Base-by-base conservation (phyloP, 2,329 filamentous ascomycete species). In the Nothopassalora personata region DNA sequence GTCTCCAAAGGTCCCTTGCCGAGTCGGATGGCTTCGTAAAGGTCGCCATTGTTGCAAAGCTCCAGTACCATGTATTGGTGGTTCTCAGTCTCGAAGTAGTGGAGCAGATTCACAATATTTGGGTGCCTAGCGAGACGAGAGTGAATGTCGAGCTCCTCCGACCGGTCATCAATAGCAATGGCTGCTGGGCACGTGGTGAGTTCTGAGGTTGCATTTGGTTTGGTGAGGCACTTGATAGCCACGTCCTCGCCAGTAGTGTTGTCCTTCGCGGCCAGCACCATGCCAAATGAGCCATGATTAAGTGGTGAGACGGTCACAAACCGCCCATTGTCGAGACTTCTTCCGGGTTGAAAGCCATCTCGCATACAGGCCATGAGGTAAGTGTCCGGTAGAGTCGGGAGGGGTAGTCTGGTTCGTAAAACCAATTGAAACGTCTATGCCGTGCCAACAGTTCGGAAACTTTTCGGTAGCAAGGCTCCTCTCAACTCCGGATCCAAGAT, bases 221-320 rank as follows among this genome's bases (percentile, higher is more conserved):
- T 99, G 71, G 91, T 91, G 74, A 97, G 80, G 75, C 93, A 97
- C 79, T 99, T 99, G 83, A 99, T 89, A 63, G 94, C 94, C 67
- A 99, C 94, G 60, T 85, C 83, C 60, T 94, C 81, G 67, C 86
- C 84, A 61, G 89, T 96, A 64, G 81, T 74, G 65, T 86, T 80
- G 74, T 99, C 91, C 73, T 83, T 88, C 60, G 93, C 94, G 77
- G 91, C 87, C 77, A 97, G 97, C 70, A 99, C 94, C 90, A 97
- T 95, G 73, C 94, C 94, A 72, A 97, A 99, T 57, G 94, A 97
- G 68, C 94, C 94, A 83, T 97, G 91, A 74, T 99, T 99, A 79
- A 99, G 88, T 59, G 94, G 92, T 67, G 92, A 90, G 71, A 97
- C 83, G 58, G 92, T 96, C 77, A 89, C 82, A 76, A 94, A 99